phyloP scores from a whole-genome alignment of 1,284 basidiomycete genomes.

The Microbotryum intermedium region DNA sequence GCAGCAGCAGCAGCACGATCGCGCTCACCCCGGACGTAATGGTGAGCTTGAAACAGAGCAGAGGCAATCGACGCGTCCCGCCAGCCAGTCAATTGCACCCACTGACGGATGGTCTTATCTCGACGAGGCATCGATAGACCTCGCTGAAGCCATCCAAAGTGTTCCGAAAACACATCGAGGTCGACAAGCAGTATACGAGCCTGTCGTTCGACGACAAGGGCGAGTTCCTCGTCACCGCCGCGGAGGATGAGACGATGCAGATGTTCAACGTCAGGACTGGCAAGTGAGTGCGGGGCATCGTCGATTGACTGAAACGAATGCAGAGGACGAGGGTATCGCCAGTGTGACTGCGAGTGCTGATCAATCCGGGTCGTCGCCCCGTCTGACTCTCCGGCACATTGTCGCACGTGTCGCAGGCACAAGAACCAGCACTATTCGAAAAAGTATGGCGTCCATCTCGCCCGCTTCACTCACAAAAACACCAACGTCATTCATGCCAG shows the following conservation, averaged over 20 bases:
- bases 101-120: background rate
- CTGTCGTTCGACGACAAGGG: conserved; percentile 86
- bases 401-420: conserved; percentile 46
- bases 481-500: conserved; percentile 81
- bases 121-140: background rate
- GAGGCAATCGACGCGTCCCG: background rate
- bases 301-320: background rate
- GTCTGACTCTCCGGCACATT: conserved; percentile 31
- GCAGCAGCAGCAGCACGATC: background rate
- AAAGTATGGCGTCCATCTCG: conserved; percentile 92
- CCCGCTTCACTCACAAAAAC: conserved; percentile 85
- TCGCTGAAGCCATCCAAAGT: conserved; percentile 76
- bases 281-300: conserved; percentile 60
- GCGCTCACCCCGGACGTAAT: conserved; percentile 1
- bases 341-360: background rate
- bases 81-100: background rate
- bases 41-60: background rate
- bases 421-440: conserved; percentile 76
- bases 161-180: conserved; percentile 67
- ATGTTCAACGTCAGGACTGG: conserved; percentile 81
- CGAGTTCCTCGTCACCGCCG: conserved; percentile 72
- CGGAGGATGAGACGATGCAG: conserved; percentile 87
- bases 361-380: background rate
- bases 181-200: conserved; percentile 54
- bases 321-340: background rate